Evolutionary conservation across 2,329 filamentous ascomycete genomes (phyloP), one percentile per base, ranked within the genome.

Genomic region (Claviceps fusiformis): DNA sequence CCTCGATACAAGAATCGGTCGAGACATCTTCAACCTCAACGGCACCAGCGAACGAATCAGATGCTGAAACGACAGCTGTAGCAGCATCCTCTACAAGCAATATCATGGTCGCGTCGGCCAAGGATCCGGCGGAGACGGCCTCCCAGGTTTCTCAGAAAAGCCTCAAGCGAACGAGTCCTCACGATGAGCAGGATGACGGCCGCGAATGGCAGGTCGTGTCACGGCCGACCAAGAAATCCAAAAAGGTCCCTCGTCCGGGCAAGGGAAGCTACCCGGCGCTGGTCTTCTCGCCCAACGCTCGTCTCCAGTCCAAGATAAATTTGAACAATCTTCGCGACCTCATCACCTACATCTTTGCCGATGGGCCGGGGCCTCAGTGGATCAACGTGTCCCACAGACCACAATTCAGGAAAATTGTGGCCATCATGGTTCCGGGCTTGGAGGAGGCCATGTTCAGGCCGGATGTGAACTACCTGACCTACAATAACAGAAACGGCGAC

Each of bases 351-450:
- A 76, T 87, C 56, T 80, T 85, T 56, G 81, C 83, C 58, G 82
- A 87, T 64, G 83, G 82, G 13, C 64, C 76, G 1, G 76, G 79
- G 2, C 83, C 83, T 15, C 79, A 83, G 61, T 87, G 83, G 80
- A 75, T 86, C 48, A 75, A 78, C 48, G 76, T 86, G 51, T 74
- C 74, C 57, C 78, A 86, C 62, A 76, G 83, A 49, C 77, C 80
- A 6, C 75, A 82, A 56, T 82, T 87, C 62, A 74, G 81, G 59
- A 95, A 93, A 71, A 86, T 95, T 35, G 91, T 97, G 35, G 81
- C 88, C 45, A 73, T 98, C 60, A 92, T 96, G 87, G 83, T 96
- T 11, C 93, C 93, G 11, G 93, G 93, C 0, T 72, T 98, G 29
- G 92, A 97, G 66, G 81, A 89, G 63, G 86, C 83, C 59, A 93